Evolutionary conservation across 2,329 filamentous ascomycete genomes (phyloP), one percentile per base, ranked within the genome.

Genomic region (Talaromyces sp.): DNA sequence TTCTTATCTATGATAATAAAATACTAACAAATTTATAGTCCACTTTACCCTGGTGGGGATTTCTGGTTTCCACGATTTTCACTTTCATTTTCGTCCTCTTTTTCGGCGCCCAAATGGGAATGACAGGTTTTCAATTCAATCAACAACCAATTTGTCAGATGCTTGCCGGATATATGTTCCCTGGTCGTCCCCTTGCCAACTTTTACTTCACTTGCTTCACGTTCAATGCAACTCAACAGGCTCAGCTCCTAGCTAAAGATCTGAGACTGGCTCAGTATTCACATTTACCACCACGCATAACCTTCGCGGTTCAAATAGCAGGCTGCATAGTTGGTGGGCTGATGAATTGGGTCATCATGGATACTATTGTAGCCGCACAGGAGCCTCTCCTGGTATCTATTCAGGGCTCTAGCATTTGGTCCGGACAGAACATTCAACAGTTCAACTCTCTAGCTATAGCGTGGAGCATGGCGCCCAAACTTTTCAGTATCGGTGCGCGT

Each of bases 151-250:
- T 80, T 35, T 75, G 79, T 10, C 81, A 85, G 69, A 81, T 84
- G 76, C 70, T 85, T 24, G 82, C 77, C 3, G 83, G 81, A 22
- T 81, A 83, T 39, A 73, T 85, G 64, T 76, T 79, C 61, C 82
- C 78, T 14, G 75, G 75, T 3, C 67, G 73, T 27, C 76, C 76
- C 9, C 63, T 76, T 0, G 74, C 74, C 9, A 75, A 70, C 45
- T 57, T 78, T 60, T 76, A 76, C 59, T 74, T 74, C 66, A 72
- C 72, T 35, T 68, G 69, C 31, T 72, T 67, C 63, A 71, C 70
- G 3, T 75, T 72, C 66, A 78, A 79, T 65, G 69, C 73, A 13
- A 60, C 73, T 5, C 39, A 65, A 33, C 72, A 74, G 61, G 75
- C 69, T 3, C 65, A 73, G 31, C 67, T 74, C 1, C 66, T 79